Percentiles rank a stretch among this genome's conserved stretches.
Conservation (phyloP, 1,284 basidiomycete species). For the Leccinum fuscescens region DNA sequence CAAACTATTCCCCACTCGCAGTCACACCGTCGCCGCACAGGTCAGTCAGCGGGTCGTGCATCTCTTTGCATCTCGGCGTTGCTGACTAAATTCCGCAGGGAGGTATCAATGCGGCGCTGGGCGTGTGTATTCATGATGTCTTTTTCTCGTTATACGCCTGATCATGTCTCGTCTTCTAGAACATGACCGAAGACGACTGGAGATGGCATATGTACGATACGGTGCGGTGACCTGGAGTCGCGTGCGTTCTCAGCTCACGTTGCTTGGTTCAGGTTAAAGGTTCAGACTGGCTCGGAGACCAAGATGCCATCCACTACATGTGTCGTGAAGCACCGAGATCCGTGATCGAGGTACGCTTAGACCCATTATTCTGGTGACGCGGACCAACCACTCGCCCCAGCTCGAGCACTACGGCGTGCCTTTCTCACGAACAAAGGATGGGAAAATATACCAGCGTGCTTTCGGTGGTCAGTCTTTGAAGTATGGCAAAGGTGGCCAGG, state of each 20-base stretch:
- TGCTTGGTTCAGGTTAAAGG: conserved; percentile 80
- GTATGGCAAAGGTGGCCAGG: conserved; percentile 98
- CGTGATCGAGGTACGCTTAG: conserved; percentile 76
- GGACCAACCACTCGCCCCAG: conserved; percentile 42
- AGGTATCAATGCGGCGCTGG: conserved; percentile 98
- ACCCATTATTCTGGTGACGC: neutral
- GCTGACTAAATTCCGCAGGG: conserved; percentile 54
- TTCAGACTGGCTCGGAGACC: conserved; percentile 99
- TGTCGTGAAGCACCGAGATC: conserved; percentile 93
- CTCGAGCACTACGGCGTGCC: conserved; percentile 99
- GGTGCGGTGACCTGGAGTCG: conserved; percentile 44
- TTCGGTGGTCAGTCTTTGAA: conserved; percentile 99
- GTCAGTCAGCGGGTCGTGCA: conserved; percentile 39
- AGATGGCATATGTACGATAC: conserved; percentile 99
- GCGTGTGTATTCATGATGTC: conserved; percentile 52
- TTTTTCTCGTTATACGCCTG: conserved; percentile 12
- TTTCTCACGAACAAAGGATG: conserved; percentile 98
- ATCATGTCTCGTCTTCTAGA: conserved; percentile 46
- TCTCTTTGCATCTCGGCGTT: neutral
- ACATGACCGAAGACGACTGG: conserved; percentile 99
- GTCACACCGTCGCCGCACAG: conserved; percentile 98
- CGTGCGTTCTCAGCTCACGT: conserved; percentile 11
- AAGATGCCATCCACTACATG: conserved; percentile 99
- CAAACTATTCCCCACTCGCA: conserved; percentile 98
- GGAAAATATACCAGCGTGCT: conserved; percentile 99